Percentiles rank a stretch among this genome's conserved stretches.
Conservation (phyloP, 768 basidiomycete genomes). For the Collybiopsis confluens region DNA sequence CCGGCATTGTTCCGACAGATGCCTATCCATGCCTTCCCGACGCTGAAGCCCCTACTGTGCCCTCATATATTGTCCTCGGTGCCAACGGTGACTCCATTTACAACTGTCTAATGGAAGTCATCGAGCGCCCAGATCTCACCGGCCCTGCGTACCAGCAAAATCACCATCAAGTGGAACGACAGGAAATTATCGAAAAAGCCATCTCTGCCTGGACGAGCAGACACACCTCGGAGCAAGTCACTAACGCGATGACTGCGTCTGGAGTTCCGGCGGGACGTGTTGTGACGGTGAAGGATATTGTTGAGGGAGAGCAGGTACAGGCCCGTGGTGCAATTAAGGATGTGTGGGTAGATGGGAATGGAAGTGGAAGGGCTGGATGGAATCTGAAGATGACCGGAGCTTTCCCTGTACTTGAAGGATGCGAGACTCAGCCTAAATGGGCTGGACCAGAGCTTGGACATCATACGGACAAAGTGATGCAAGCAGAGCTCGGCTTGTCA, state of each 20-base stretch:
- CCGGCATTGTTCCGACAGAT: constrained; percentile 73
- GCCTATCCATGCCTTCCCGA: constrained; percentile 64
- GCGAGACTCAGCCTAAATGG: constrained; percentile 56
- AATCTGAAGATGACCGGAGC: constrained; percentile 64
- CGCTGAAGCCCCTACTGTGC: constrained; percentile 31
- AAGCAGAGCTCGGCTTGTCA: constrained; percentile 36
- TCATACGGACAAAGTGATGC: constrained; percentile 50
- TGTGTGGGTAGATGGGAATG: constrained; percentile 40
- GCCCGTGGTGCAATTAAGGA: constrained; percentile 56
- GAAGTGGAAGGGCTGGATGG: constrained; percentile 38
- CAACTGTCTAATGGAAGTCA: constrained; percentile 57
- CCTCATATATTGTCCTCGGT: constrained; percentile 64
- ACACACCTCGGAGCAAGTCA: constrained; percentile 50
- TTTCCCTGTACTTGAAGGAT: constrained; percentile 59
- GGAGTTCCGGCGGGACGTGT: constrained; percentile 66
- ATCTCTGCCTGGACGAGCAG: constrained; percentile 56
- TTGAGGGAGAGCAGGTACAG: constrained; percentile 51
- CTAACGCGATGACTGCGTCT: constrained; percentile 41
- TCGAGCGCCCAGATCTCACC: constrained; percentile 55
- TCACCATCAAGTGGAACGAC: constrained; percentile 57
- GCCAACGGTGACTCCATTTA: constrained; percentile 72
- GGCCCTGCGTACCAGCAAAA: constrained; percentile 53
- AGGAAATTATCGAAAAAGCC: constrained; percentile 60
- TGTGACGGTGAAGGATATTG: constrained; percentile 56
- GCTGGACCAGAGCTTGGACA: constrained; percentile 66